Conservation (phyloP, 176 grass and related monocot genomes). For the Aegilops bicornis region DNA sequence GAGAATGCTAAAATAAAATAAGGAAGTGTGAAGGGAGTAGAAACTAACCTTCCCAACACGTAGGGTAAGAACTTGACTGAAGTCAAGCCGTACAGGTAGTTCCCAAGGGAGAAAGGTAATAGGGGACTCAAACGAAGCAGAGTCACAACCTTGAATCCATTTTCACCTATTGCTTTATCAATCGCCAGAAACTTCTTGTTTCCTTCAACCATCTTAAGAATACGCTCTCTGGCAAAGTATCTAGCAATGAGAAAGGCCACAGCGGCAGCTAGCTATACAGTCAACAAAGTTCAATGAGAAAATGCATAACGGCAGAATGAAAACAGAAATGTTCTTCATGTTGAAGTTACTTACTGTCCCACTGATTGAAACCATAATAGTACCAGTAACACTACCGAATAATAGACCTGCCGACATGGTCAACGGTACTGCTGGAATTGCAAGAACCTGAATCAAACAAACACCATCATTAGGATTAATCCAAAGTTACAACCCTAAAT, state of each 20-base stretch:
- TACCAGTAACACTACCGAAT: constrained; percentile 84
- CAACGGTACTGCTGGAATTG: constrained; percentile 96
- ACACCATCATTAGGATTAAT: neutral
- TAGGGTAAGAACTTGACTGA: constrained; percentile 98
- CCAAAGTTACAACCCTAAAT: neutral
- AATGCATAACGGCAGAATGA: neutral
- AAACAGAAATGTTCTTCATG: constrained; percentile 4
- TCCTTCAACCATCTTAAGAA: constrained; percentile 96
- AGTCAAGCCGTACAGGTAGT: constrained; percentile 97
- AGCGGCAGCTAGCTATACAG: constrained; percentile 76
- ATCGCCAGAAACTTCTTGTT: constrained; percentile 98
- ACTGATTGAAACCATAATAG: constrained; percentile 90
- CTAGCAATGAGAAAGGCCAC: constrained; percentile 96
- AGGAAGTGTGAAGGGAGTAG: neutral
- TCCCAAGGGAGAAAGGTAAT: constrained; percentile 93
- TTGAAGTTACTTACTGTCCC: constrained; percentile 74
- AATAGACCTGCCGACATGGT: constrained; percentile 95
- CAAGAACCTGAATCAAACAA: constrained; percentile 68
- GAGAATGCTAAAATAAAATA: neutral
- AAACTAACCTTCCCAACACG: constrained; percentile 86
- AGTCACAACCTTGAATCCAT: constrained; percentile 96
- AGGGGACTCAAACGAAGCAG: constrained; percentile 94
- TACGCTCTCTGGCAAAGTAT: constrained; percentile 96
- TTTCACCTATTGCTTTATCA: constrained; percentile 98
- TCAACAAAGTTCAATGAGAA: constrained; percentile 38